Evolutionary conservation across 2,329 filamentous ascomycete genomes (phyloP).

Genomic region (Aspergillus japonicus): DNA sequence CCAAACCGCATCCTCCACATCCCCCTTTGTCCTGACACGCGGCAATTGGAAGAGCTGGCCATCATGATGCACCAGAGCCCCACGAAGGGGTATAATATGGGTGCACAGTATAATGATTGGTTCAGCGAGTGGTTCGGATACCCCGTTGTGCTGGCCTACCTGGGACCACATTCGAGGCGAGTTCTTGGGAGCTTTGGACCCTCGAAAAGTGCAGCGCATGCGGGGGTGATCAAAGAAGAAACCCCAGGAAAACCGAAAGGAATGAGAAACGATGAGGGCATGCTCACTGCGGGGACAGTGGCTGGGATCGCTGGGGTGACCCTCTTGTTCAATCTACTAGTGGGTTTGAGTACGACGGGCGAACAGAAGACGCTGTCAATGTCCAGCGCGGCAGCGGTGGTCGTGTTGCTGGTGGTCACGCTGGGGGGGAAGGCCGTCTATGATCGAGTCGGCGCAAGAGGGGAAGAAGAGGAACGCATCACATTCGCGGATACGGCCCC

Average conservation of each 20-base stretch:
- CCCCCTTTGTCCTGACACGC: constrained; percentile 55
- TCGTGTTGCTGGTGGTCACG: constrained; percentile 5
- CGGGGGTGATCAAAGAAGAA: constrained; percentile 1
- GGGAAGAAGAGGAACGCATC: constrained; percentile 25
- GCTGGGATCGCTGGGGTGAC: constrained; percentile 6
- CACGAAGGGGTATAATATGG: constrained; percentile 64
- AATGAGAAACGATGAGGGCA: not conserved
- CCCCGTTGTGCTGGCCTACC: constrained; percentile 60
- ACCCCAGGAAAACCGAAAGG: not conserved
- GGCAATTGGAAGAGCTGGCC: constrained; percentile 48
- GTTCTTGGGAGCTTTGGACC: constrained; percentile 64
- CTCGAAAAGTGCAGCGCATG: constrained; percentile 29
- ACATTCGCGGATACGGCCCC: constrained; percentile 47
- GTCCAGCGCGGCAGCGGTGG: constrained; percentile 6
- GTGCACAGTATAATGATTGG: constrained; percentile 59
- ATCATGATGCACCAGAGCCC: constrained; percentile 61
- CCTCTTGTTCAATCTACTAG: constrained; percentile 11
- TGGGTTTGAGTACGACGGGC: not conserved
- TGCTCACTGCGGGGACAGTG: not conserved
- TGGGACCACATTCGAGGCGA: constrained; percentile 59
- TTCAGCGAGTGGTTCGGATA: constrained; percentile 67
- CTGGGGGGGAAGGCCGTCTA: not conserved
- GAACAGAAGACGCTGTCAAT: not conserved
- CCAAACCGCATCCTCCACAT: constrained; percentile 50
- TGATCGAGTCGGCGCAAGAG: not conserved